Evolutionary conservation across 192 early-diverging fungal genomes (phyloP).

Genomic region (Coemansia sp.): DNA sequence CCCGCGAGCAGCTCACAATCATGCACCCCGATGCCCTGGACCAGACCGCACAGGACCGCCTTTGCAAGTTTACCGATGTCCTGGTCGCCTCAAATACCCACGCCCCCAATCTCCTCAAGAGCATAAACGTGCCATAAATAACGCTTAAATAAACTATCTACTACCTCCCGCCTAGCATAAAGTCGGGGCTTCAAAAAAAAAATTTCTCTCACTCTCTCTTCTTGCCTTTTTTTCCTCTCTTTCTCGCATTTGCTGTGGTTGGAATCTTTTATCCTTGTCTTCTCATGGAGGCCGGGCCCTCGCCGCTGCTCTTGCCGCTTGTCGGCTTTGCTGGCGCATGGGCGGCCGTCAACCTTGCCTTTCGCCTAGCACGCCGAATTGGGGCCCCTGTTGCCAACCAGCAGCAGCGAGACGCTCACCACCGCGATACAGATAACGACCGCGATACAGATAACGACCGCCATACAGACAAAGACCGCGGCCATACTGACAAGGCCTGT

Average conservation of each 20-base stretch:
- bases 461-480: neutral
- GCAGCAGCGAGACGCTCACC: neutral
- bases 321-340: slow-evolving; percentile 8
- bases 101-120: slow-evolving; percentile 18
- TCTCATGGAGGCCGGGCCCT: too few species aligned
- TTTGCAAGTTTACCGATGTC: slow-evolving; percentile 35
- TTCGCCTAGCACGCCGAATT: neutral
- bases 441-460: neutral
- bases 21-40: slow-evolving; percentile 18
- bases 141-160: neutral
- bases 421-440: neutral
- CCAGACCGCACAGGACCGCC: slow-evolving; percentile 18
- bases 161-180: neutral
- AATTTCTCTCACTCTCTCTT: neutral
- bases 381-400: neutral
- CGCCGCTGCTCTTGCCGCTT: slow-evolving; percentile 2
- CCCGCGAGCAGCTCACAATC: slow-evolving; percentile 29
- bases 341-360: slow-evolving; percentile 7
- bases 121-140: slow-evolving; percentile 14
- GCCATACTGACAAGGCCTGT: neutral
- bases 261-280: too few species aligned
- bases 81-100: slow-evolving; percentile 41
- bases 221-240: neutral
- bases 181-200: neutral
- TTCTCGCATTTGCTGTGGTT: too few species aligned